phyloP scores from a whole-genome alignment of 352 stramenopile genomes.

The Globisporangium nodosum region DNA sequence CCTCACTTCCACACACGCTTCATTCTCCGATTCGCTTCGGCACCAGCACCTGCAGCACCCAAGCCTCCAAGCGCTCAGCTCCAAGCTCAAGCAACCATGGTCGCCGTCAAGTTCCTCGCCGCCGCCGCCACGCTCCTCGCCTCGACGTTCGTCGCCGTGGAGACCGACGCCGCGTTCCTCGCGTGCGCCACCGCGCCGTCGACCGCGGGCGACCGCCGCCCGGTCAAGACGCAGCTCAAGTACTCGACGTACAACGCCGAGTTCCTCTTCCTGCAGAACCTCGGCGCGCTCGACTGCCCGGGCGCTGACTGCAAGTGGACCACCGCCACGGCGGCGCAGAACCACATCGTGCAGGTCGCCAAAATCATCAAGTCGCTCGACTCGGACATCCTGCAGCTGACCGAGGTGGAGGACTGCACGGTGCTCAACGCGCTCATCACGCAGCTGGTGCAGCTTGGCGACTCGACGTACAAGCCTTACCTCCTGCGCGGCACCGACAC shows the following conservation, averaged over 20 bases:
- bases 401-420: conserved; percentile 56
- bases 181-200: conserved; percentile 37
- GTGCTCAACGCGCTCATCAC: conserved; percentile 47
- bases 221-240: conserved; percentile 46
- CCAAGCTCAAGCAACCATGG: conserved; percentile 19
- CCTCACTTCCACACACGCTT: background rate
- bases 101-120: conserved; percentile 22
- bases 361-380: conserved; percentile 39
- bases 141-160: conserved; percentile 10
- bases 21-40: conserved; percentile 23
- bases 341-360: conserved; percentile 48
- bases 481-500: conserved; percentile 53
- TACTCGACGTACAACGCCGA: conserved; percentile 59
- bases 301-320: conserved; percentile 51
- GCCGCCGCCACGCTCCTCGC: conserved; percentile 16
- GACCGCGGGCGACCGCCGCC: conserved; percentile 34
- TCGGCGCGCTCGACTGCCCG: conserved; percentile 33
- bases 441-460: conserved; percentile 37
- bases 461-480: conserved; percentile 58
- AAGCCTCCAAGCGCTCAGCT: background rate
- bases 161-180: conserved; percentile 27
- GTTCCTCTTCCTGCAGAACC: conserved; percentile 49
- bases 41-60: conserved; percentile 6
- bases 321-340: conserved; percentile 27
- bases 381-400: conserved; percentile 61